phyloP scores from a whole-genome alignment of 345 rosid species.

The Brassica nigra region DNA sequence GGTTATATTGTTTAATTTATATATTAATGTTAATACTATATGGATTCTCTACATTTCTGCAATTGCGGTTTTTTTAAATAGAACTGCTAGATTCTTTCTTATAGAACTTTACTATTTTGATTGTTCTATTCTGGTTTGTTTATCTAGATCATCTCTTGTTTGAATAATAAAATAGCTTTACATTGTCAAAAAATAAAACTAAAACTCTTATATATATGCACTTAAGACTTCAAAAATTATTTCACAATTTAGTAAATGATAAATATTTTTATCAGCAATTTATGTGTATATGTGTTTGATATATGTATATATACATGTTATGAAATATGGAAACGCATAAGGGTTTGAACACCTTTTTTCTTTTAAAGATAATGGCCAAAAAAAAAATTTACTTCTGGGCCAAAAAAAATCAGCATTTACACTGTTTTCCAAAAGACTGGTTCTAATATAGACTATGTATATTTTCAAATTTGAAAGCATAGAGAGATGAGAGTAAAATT shows the following conservation, averaged over 20 bases:
- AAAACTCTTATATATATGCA: too few species aligned
- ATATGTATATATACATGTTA: background rate
- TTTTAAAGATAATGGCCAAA: too few species aligned
- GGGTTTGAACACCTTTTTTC: background rate
- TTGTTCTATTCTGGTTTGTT: too few species aligned
- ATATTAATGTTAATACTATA: too few species aligned
- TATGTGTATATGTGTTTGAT: background rate
- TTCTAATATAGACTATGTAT: background rate
- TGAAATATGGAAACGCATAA: background rate
- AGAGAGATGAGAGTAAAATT: slow-evolving; percentile 14
- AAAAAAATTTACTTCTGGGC: too few species aligned
- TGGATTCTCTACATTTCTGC: too few species aligned
- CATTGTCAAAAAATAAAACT: too few species aligned
- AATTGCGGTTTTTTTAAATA: background rate
- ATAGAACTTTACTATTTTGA: background rate
- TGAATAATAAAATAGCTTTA: too few species aligned
- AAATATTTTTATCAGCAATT: background rate
- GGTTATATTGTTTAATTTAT: background rate
- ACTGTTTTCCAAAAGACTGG: background rate
- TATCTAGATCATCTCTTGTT: too few species aligned
- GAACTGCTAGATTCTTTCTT: too few species aligned
- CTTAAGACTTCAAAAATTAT: background rate
- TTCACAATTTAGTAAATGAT: background rate
- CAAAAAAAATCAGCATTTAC: too few species aligned
- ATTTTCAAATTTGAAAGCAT: background rate